Conservation (phyloP, 139 green algal genomes). For the Bryopsis sp. region DNA sequence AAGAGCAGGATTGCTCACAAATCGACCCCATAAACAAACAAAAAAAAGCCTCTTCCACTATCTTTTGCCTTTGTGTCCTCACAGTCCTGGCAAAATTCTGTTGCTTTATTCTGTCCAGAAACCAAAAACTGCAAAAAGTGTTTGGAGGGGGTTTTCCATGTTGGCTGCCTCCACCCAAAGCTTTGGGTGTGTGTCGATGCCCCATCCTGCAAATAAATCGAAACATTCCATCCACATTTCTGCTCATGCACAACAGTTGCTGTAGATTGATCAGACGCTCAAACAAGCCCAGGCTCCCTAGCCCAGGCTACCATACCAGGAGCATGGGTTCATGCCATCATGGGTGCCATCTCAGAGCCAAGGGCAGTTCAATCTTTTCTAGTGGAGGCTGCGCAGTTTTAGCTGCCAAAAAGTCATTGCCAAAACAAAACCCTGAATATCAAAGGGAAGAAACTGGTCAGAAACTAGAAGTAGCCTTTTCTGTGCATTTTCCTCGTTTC, state of each 20-base stretch:
- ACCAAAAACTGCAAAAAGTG: background rate
- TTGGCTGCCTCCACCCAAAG: background rate
- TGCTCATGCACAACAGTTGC: background rate
- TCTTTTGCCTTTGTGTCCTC: background rate
- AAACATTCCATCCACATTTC: background rate
- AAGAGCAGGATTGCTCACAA: too few relatives aligned
- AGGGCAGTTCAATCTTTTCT: constrained; percentile 6
- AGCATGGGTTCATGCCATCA: constrained; percentile 10
- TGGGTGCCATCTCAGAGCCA: constrained; percentile 9
- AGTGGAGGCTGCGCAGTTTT: constrained; percentile 13
- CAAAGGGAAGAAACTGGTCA: too few relatives aligned
- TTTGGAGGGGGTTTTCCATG: background rate
- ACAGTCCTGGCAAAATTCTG: background rate
- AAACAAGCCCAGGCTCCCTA: background rate
- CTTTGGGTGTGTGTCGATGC: background rate
- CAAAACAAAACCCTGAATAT: constrained; percentile 2
- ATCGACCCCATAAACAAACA: too few relatives aligned
- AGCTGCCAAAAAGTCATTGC: constrained; percentile 10
- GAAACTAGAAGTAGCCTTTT: too few relatives aligned
- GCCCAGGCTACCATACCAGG: constrained; percentile 13
- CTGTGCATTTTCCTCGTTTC: too few relatives aligned
- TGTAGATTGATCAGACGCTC: constrained; percentile 3
- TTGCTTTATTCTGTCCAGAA: constrained; percentile 13
- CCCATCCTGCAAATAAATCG: background rate
- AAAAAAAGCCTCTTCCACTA: constrained; percentile 15